phyloP scores from a whole-genome alignment of 495 filamentous ascomycete species.

The Haplographium delicatum region DNA sequence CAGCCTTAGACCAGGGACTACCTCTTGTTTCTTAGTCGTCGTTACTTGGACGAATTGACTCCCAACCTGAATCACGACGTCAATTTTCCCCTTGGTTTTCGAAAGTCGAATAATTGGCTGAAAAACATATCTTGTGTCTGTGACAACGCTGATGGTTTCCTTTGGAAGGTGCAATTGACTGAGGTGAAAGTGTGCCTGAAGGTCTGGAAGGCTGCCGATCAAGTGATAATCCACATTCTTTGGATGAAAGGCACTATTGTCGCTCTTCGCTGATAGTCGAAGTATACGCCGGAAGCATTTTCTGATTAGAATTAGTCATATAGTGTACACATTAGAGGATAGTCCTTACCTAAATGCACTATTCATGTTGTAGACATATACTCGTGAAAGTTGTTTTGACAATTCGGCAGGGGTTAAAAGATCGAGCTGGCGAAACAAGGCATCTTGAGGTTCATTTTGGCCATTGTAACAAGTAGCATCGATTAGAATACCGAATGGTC shows the following conservation, averaged over 20 bases:
- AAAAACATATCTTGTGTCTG: slow-evolving; percentile 57
- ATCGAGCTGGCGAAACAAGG: slow-evolving; percentile 51
- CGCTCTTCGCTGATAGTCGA: slow-evolving; percentile 48
- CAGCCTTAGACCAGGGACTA: slow-evolving; percentile 50
- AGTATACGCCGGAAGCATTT: slow-evolving; percentile 59
- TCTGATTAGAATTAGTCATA: slow-evolving; percentile 23
- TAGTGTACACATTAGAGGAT: background rate
- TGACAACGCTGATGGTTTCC: slow-evolving; percentile 60
- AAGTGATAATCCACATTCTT: slow-evolving; percentile 57
- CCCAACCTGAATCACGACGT: slow-evolving; percentile 59
- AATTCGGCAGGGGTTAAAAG: slow-evolving; percentile 54
- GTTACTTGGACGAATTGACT: slow-evolving; percentile 64
- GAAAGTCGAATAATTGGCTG: slow-evolving; percentile 58
- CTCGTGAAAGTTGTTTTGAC: slow-evolving; percentile 45
- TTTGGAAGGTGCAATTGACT: slow-evolving; percentile 59
- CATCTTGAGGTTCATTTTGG: slow-evolving; percentile 55
- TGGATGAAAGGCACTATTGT: slow-evolving; percentile 50
- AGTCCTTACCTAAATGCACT: slow-evolving; percentile 44
- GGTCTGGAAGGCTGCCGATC: slow-evolving; percentile 52
- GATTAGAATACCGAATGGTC: slow-evolving; percentile 57
- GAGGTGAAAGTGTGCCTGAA: slow-evolving; percentile 59
- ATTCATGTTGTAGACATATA: slow-evolving; percentile 68
- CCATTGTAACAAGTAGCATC: slow-evolving; percentile 62
- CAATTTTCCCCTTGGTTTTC: slow-evolving; percentile 60
- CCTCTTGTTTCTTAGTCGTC: slow-evolving; percentile 59